phyloP scores from a whole-genome alignment of 495 filamentous ascomycete genomes.

The Lindgomyces ingoldianus region DNA sequence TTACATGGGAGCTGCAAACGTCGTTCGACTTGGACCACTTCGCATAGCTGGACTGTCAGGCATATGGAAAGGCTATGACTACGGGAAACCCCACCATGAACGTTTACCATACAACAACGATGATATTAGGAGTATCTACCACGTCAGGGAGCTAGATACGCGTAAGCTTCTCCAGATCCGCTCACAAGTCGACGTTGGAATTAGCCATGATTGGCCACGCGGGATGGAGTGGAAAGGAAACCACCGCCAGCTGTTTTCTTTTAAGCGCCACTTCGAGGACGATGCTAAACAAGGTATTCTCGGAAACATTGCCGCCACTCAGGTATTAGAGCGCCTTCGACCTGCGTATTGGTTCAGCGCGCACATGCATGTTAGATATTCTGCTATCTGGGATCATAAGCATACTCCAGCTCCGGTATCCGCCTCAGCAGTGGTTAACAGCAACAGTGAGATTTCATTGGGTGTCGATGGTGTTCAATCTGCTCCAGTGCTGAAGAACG shows the following conservation, averaged over 20 bases:
- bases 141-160: slow-evolving; percentile 85
- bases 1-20: slow-evolving; percentile 89
- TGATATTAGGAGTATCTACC: slow-evolving; percentile 79
- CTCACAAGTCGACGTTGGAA: slow-evolving; percentile 80
- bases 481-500: slow-evolving; percentile 28
- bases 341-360: slow-evolving; percentile 93
- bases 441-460: slow-evolving; percentile 43
- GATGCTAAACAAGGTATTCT: slow-evolving; percentile 74
- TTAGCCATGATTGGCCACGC: slow-evolving; percentile 95
- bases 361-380: slow-evolving; percentile 84
- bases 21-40: slow-evolving; percentile 76
- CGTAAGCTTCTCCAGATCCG: slow-evolving; percentile 84
- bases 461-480: slow-evolving; percentile 10
- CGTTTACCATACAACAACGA: slow-evolving; percentile 76
- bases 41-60: slow-evolving; percentile 90
- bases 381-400: slow-evolving; percentile 69
- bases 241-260: slow-evolving; percentile 58
- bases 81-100: slow-evolving; percentile 76
- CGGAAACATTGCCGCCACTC: slow-evolving; percentile 73
- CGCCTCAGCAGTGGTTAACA: slow-evolving; percentile 14
- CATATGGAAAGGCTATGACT: slow-evolving; percentile 89
- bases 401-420: slow-evolving; percentile 17
- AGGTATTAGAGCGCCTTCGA: slow-evolving; percentile 75
- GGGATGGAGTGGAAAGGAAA: slow-evolving; percentile 77
- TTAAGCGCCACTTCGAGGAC: slow-evolving; percentile 69